Base-by-base conservation (phyloP, 306 rosid species). In the Pyrus bretschneideri region DNA sequence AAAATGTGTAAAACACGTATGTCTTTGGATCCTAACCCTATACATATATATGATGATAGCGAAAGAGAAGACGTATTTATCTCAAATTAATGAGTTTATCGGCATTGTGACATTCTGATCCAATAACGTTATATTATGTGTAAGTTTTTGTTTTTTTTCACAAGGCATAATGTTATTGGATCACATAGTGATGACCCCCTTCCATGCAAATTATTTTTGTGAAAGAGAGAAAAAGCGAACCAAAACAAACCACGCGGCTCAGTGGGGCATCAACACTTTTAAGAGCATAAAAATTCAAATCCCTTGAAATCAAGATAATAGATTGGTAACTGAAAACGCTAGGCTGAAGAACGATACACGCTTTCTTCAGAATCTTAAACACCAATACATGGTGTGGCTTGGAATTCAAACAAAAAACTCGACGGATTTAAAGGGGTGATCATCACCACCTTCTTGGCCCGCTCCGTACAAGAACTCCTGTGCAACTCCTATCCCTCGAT, bases 81-180 rank as follows among this genome's bases (percentile, higher is more conserved):
- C 9, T 38, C 42, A 6, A 38, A n/a, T n/a, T n/a, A n/a, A 38
- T 0, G 54, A 49, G 19, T 49, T 49, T 46, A 46, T 15, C 6
- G 2, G 2, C 5, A 4, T 0, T 14, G 1, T 1, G 19, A 0
- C 54, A 49, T 18, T 3, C 19, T 14, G 8, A 6, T 49, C 8
- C 8, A 15, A 49, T 49, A 38, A 0, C 11, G 8, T 49, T 18
- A 49, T 49, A 4, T 14, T 49, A 49, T 4, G 8, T 49, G 8
- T 15, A 49, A 4, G 42, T 7, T 38, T 38, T 38, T 38, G 8
- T 38, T 46, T 46, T 46, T 14, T 14, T 46, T 14, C 7, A 14
- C 15, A 46, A 46, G 1, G 15, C 52, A 46, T 46, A 46, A 14
- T 46, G 17, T 46, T 49, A 15, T 49, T 4, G 21, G 8, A 49